Evolutionary conservation across 805 yeast species (phyloP), one percentile per base, ranked within the genome.

Genomic region (Candida pseudofarinosa): DNA sequence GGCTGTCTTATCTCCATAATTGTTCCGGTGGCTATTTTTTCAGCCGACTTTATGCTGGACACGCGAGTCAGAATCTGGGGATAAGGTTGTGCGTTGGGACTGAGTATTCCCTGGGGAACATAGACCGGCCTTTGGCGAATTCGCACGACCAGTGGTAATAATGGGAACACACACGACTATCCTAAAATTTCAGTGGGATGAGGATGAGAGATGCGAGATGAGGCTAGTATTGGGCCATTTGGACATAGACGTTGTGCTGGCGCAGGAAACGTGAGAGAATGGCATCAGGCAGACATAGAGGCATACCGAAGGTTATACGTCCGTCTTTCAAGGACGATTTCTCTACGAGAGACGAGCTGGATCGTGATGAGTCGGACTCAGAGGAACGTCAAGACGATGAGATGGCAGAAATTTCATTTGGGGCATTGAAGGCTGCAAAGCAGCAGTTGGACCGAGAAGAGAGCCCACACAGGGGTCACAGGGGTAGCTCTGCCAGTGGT

Each of bases 391-490:
- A 42, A 14, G 77, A 74, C 40, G 81, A 72, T 46, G 85, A 77
- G 41, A 47, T 77, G 44, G 64, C 67, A 7, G 69, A 76, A 4
- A 49, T 81, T n/a, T 80, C 88, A 5, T 82, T 83, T 66, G 87
- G 83, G 1, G 75, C 85, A 4, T 61, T 83, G 45, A 79, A 76
- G 53, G 60, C 72, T 5, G 87, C 88, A 3, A 85, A 81, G 52
- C 71, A 64, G 38, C 67, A 77, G 51, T 56, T 77, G 35, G 63
- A 63, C 35, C 48, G 30, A 16, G 38, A 41, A 31, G 19, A n/a
- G 12, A 31, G 39, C 33, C 26, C n/a, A n/a, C 32, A 39, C 30
- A 34, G 40, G 35, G 45, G 37, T 20, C 53, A 34, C 58, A 58
- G 34, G 44, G 49, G 38, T 46, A 45, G 32, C 50, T 51, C 51